These are phyloP conservation scores for Fistulina hepatica DNA, from an alignment of 1,284 basidiomycete species.

Conservation along the genomic window DNA sequence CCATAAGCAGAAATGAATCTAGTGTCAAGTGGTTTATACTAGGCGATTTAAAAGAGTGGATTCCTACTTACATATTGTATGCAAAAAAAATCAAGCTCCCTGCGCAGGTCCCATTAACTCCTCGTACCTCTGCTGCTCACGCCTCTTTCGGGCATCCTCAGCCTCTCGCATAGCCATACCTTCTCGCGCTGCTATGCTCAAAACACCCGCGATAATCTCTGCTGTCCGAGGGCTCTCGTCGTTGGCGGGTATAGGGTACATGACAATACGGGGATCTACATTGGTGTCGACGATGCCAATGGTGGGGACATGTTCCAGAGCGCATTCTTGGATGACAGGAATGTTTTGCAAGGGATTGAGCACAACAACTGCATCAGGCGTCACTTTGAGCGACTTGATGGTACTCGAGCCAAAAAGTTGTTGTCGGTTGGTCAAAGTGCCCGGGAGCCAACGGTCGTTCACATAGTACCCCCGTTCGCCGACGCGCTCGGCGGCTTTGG, in stretches of 20 bases:
- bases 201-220: slow-evolving; percentile 82
- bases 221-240: slow-evolving; percentile 89
- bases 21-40: too few relatives aligned
- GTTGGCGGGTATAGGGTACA: slow-evolving; percentile 97
- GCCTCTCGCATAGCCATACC: slow-evolving; percentile 42
- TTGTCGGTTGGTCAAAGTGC: slow-evolving; percentile 84
- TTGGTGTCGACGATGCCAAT: slow-evolving; percentile 91
- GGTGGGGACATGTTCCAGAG: slow-evolving; percentile 75
- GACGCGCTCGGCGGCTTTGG: slow-evolving; percentile 73
- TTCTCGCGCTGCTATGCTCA: slow-evolving; percentile 87
- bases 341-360: slow-evolving; percentile 83
- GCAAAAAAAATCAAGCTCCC: too few relatives aligned
- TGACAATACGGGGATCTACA: slow-evolving; percentile 91
- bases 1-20: too few relatives aligned
- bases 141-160: slow-evolving; percentile 15
- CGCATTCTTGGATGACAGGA: slow-evolving; percentile 79
- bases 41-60: too few relatives aligned
- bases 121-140: slow-evolving; percentile 10
- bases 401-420: slow-evolving; percentile 63
- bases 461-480: slow-evolving; percentile 74
- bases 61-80: too few relatives aligned
- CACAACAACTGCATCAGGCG: slow-evolving; percentile 83
- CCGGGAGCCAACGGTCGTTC: slow-evolving; percentile 86
- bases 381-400: slow-evolving; percentile 46
- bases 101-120: slow-evolving; percentile 3